These are phyloP conservation scores for Ilyonectria sp. DNA, from an alignment of 2,329 filamentous ascomycete species.

Conservation along the genomic window DNA sequence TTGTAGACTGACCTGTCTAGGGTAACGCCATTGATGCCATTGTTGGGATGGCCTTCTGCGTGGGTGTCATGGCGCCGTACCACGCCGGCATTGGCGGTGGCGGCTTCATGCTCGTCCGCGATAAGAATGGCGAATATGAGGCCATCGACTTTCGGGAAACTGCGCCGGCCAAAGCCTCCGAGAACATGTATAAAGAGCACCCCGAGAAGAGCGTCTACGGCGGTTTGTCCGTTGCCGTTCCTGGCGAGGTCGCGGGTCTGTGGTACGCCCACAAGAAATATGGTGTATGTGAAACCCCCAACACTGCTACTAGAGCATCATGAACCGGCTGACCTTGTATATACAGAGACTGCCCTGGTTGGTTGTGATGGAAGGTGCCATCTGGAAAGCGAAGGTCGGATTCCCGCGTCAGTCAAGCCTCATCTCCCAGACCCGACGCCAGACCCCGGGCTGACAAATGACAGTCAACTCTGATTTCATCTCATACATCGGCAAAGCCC, in stretches of 20 bases:
- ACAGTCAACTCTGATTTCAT: slow-evolving; percentile 81
- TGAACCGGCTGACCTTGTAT: slow-evolving; percentile 14
- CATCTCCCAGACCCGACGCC: background rate
- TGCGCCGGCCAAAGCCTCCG: slow-evolving; percentile 83
- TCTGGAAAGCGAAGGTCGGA: slow-evolving; percentile 80
- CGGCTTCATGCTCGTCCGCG: slow-evolving; percentile 88
- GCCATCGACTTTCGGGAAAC: slow-evolving; percentile 92
- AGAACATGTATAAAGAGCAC: slow-evolving; percentile 89
- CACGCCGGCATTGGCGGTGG: slow-evolving; percentile 90
- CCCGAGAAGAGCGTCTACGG: slow-evolving; percentile 76
- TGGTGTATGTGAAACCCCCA: slow-evolving; percentile 62
- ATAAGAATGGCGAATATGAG: slow-evolving; percentile 82
- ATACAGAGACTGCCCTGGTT: slow-evolving; percentile 75
- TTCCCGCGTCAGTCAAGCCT: slow-evolving; percentile 64
- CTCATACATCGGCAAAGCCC: slow-evolving; percentile 76
- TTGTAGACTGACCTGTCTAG: slow-evolving; percentile 47
- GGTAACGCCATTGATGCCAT: slow-evolving; percentile 85
- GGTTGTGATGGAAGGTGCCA: slow-evolving; percentile 80
- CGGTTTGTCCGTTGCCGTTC: slow-evolving; percentile 80
- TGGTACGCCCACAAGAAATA: slow-evolving; percentile 83
- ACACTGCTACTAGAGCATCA: background rate
- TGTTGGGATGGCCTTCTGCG: slow-evolving; percentile 81
- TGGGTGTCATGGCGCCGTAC: slow-evolving; percentile 83
- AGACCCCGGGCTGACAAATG: slow-evolving; percentile 34
- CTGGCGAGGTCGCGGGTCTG: slow-evolving; percentile 83